Base-by-base conservation (phyloP, 495 filamentous ascomycete genomes). In the Bombardia bombarda region DNA sequence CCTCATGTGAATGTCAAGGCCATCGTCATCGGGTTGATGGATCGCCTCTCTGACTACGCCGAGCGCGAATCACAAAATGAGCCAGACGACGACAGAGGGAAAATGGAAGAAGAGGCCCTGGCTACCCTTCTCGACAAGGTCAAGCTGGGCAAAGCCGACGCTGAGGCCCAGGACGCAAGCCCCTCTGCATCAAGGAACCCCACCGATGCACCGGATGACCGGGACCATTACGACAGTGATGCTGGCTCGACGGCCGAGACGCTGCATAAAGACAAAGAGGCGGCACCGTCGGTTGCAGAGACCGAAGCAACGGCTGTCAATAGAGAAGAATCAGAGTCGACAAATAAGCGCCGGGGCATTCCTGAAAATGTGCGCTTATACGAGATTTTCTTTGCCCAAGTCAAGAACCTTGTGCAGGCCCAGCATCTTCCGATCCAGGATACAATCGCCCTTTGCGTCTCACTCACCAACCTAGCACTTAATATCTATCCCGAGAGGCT, bases 1-100 rank as follows among this genome's bases (percentile, higher is more conserved):
- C 92, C 88, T 2, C 84, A 95, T 62, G 92, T 98, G 47, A 94
- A 98, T 52, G 75, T 97, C 58, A 98, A 97, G 68, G 90, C 87
- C 33, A 98, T 98, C 24, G 90, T 98, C 18, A 96, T 96, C 60
- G 93, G 89, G 30, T 68, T 98, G 45, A 98, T 98, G 92, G 89
- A 98, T 56, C 81, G 92, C 22, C 68, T 98, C 19, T 95, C 90
- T 9, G 80, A 87, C 20, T 98, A 95, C 60, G 89, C 92, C 18
- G 82, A 87, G 46, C 77, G 89, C 40, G 90, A 96, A 61, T 75
- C 86, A 13, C 87, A 93, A 41, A 71, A 75, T 10, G 79, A 85
- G 28, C 70, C 78, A 4, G 60, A 70, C 8, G 87, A 92, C 48
- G 78, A 87, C 42, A 73, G 79, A 45, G 73, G 79, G 38, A 80